Conservation (phyloP, 2,329 filamentous ascomycete genomes). For the Botrytis pseudocinerea region DNA sequence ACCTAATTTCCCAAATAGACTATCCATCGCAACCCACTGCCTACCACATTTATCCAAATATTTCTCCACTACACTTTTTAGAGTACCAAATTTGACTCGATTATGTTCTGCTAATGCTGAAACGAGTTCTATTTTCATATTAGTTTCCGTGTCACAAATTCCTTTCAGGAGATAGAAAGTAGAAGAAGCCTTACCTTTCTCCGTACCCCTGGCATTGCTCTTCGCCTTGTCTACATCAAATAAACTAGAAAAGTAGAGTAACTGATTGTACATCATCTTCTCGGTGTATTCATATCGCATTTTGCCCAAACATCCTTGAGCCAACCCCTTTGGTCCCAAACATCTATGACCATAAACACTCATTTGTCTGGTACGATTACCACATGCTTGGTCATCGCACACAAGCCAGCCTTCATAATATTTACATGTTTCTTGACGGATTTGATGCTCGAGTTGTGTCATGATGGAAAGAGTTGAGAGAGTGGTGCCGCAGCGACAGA, state of each 20-base stretch:
- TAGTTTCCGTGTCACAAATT: conserved; percentile 25
- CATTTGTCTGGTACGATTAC: conserved; percentile 85
- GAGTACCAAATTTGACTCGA: conserved; percentile 71
- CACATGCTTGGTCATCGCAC: conserved; percentile 87
- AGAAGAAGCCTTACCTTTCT: conserved; percentile 43
- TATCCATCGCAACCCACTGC: conserved; percentile 94
- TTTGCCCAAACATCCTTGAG: conserved; percentile 77
- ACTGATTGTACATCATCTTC: conserved; percentile 91
- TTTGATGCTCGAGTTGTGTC: conserved; percentile 82
- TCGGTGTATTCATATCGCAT: conserved; percentile 90
- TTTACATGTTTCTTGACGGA: conserved; percentile 72
- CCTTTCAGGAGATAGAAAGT: background rate
- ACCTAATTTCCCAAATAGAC: conserved; percentile 70
- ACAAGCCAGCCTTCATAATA: conserved; percentile 94
- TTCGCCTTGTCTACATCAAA: conserved; percentile 89
- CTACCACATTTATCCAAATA: conserved; percentile 88
- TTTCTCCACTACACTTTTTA: conserved; percentile 74
- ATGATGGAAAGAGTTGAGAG: conserved; percentile 73
- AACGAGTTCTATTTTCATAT: conserved; percentile 48
- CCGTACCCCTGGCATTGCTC: conserved; percentile 49
- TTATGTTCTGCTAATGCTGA: conserved; percentile 79
- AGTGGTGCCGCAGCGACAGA: conserved; percentile 69
- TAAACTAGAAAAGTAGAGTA: conserved; percentile 80
- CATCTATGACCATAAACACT: conserved; percentile 90
- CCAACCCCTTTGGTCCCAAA: conserved; percentile 81